These are phyloP conservation scores for Cytospora mali DNA, from an alignment of 2,329 filamentous ascomycete genomes.

Conservation along the genomic window DNA sequence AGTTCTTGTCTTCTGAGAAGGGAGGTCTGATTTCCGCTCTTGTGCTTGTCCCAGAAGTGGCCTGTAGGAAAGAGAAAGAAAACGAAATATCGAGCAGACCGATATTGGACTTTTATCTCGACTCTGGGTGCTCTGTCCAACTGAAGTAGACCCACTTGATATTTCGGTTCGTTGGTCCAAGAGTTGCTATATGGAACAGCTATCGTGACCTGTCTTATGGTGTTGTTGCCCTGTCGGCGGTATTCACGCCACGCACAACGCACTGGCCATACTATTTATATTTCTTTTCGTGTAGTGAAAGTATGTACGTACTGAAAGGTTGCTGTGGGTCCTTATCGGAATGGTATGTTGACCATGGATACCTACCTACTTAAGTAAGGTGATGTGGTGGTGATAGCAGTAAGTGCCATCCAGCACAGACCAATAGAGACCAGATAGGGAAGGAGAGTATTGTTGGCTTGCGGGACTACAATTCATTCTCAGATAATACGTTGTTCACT, in stretches of 20 bases:
- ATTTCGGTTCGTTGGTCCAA: background rate
- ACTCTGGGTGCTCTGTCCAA: background rate
- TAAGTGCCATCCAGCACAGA: background rate
- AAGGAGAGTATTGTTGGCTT: too few species aligned
- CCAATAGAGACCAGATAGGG: background rate
- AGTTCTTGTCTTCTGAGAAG: too few species aligned
- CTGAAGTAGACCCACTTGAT: background rate
- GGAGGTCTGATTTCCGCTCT: too few species aligned
- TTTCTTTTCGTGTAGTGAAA: background rate
- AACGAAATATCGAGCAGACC: background rate
- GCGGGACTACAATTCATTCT: background rate
- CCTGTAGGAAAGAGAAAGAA: too few species aligned
- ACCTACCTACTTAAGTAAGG: too few species aligned
- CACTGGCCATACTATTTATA: background rate
- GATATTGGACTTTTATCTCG: background rate
- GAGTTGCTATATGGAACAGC: background rate
- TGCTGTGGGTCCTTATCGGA: background rate
- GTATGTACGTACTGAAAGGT: background rate
- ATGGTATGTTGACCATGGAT: too few species aligned
- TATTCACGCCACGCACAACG: background rate
- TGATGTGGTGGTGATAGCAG: background rate
- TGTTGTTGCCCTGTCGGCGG: background rate
- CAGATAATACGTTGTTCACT: too few species aligned
- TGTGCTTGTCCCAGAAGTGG: too few species aligned
- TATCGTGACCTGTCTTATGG: background rate